These are phyloP conservation scores for Acanthamoeba rhysodes DNA, from an alignment of 208 protist genomes.

Conservation along the genomic window DNA sequence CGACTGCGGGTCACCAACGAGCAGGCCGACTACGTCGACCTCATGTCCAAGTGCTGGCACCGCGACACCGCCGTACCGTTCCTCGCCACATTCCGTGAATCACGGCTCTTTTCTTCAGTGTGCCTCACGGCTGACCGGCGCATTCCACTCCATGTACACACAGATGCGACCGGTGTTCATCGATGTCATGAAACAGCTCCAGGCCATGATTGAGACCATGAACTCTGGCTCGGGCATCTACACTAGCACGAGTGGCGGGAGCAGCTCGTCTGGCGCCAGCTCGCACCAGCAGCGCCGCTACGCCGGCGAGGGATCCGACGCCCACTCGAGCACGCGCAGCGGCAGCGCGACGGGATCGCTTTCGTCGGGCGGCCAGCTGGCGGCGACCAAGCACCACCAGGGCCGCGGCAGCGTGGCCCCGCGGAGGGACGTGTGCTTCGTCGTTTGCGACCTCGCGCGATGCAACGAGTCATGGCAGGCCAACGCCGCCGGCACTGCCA, in stretches of 20 bases:
- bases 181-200: constrained; percentile 28
- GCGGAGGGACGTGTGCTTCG: constrained; percentile 18
- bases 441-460: constrained; percentile 50
- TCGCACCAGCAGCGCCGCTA: not conserved
- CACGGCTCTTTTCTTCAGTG: no score
- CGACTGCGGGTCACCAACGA: not conserved
- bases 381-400: not conserved
- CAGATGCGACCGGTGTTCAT: constrained; percentile 1
- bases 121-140: no score
- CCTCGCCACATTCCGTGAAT: no score
- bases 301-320: not conserved
- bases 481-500: constrained; percentile 31
- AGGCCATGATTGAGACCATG: not conserved
- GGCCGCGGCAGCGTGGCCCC: not conserved
- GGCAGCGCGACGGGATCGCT: not conserved
- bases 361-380: not conserved
- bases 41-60: constrained; percentile 63
- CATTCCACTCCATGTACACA: no score
- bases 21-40: not conserved
- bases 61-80: constrained; percentile 8
- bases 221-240: not conserved
- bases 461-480: constrained; percentile 57
- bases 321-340: not conserved
- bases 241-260: not conserved
- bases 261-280: not conserved